Evolutionary conservation across 2,329 filamentous ascomycete species (phyloP), one percentile per base, ranked within the genome.

Genomic region (Arthrinium puccinioides): DNA sequence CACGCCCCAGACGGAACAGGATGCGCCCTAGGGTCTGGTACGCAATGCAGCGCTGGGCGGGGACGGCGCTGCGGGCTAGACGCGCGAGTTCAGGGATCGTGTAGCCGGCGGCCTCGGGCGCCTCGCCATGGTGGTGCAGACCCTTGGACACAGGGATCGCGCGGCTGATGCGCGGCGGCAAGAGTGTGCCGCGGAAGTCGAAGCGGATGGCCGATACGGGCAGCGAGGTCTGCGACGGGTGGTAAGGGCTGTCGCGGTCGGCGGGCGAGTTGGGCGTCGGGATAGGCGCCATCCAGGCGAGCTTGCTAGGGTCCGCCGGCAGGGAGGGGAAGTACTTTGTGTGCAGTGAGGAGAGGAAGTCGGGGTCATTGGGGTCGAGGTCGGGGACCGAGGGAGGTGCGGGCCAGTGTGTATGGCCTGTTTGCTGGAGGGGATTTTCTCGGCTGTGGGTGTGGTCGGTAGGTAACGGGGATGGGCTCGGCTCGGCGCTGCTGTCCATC

Each of bases 21-120:
- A 97, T 75, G 15, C 92, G 73, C 0, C 92, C 92, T 1, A 97
- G 67, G 0, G 89, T 90, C 61, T 95, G 90, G 60, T 87, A 96
- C 0, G 92, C 87, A 44, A 97, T 74, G 53, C 92, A 96, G 9
- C 90, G 69, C 65, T 98, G 92, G 1, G 85, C 82, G 0, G 92
- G 78, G 15, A 95, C 87, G 0, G 81, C 79, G 38, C 86, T 94
- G 23, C 90, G 74, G 5, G 87, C 80, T 2, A 96, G 72, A 21
- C 83, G 77, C 2, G 87, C 82, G 2, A 98, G 70, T 60, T 98
- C 92, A 1, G 80, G 78, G 21, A 98, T 76, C 0, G 92, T 97
- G 61, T 98, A 98, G 0, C 92, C 92, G 0, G 92, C 92, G 2
- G 89, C 87, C 60, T 94, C 87, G 13, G 92, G 92, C 2, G 90